These are phyloP conservation scores for Trypanosoma vivax DNA, from an alignment of 208 protist species.

Conservation along the genomic window DNA sequence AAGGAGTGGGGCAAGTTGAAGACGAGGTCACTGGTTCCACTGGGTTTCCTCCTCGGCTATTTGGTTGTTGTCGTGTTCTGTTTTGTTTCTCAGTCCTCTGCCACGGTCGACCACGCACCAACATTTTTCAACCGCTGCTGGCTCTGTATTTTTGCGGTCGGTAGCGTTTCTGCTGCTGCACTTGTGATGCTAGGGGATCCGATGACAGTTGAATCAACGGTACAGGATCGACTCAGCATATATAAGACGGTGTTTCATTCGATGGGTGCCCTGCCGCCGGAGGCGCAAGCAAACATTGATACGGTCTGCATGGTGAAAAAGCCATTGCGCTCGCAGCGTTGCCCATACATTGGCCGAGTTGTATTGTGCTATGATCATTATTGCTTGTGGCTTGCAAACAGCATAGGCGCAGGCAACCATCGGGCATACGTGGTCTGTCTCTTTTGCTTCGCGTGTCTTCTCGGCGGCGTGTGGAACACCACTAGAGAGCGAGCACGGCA, in stretches of 20 bases:
- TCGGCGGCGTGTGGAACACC: conserved; percentile 6
- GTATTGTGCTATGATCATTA: conserved; percentile 81
- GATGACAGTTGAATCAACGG: conserved; percentile 5
- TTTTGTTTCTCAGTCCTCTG: neutral
- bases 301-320: conserved; percentile 58
- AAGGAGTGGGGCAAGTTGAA: too few species aligned
- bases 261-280: conserved; percentile 21
- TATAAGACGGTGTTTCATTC: conserved; percentile 36
- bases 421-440: conserved; percentile 38
- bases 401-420: conserved; percentile 77
- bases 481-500: neutral
- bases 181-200: neutral
- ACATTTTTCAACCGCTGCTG: neutral
- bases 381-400: conserved; percentile 47
- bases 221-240: conserved; percentile 48
- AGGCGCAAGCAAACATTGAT: conserved; percentile 40
- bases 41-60: too few species aligned
- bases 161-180: neutral
- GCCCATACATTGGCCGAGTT: conserved; percentile 34
- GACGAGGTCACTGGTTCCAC: too few species aligned
- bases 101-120: neutral
- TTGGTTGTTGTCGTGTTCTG: too few species aligned
- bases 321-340: conserved; percentile 76
- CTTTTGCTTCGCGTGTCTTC: conserved; percentile 13
- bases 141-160: neutral